These are phyloP conservation scores for Conoideocrella luteorostrata DNA, from an alignment of 2,329 filamentous ascomycete genomes.

Conservation along the genomic window DNA sequence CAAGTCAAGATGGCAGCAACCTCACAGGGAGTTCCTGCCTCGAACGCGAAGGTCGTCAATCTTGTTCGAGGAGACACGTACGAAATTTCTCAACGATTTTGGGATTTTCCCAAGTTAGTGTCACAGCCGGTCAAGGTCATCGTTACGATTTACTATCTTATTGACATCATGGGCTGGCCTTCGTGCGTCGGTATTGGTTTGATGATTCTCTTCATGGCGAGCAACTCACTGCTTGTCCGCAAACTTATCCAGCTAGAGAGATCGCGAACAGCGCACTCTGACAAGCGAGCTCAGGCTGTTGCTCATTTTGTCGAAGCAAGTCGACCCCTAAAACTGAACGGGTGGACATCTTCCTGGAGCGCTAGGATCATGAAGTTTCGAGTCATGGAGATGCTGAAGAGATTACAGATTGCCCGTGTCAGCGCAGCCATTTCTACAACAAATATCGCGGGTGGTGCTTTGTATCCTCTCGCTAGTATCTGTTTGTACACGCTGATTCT, in stretches of 20 bases:
- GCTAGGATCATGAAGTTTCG: constrained; percentile 29
- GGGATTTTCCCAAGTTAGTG: constrained; percentile 75
- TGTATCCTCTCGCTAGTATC: constrained; percentile 77
- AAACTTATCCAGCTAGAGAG: constrained; percentile 63
- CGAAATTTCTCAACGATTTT: constrained; percentile 76
- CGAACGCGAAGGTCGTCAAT: constrained; percentile 87
- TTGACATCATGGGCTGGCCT: constrained; percentile 73
- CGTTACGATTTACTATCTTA: constrained; percentile 55
- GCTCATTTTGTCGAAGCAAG: constrained; percentile 84
- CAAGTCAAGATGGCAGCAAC: constrained; percentile 2
- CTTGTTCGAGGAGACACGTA: constrained; percentile 78
- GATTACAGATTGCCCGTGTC: constrained; percentile 29
- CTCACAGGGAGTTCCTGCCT: constrained; percentile 50
- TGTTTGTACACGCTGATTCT: constrained; percentile 72
- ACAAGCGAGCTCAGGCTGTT: constrained; percentile 71
- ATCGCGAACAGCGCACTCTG: constrained; percentile 65
- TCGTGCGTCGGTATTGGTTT: constrained; percentile 68
- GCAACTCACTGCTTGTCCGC: constrained; percentile 64
- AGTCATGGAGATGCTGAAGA: constrained; percentile 28
- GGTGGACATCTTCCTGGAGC: constrained; percentile 32
- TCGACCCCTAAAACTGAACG: constrained; percentile 50
- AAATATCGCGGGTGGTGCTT: constrained; percentile 63
- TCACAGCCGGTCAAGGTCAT: constrained; percentile 72
- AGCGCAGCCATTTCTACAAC: constrained; percentile 54
- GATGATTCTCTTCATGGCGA: constrained; percentile 59